Base-by-base conservation (phyloP, 176 grass and related monocot genomes). In the Metroxylon sagu region DNA sequence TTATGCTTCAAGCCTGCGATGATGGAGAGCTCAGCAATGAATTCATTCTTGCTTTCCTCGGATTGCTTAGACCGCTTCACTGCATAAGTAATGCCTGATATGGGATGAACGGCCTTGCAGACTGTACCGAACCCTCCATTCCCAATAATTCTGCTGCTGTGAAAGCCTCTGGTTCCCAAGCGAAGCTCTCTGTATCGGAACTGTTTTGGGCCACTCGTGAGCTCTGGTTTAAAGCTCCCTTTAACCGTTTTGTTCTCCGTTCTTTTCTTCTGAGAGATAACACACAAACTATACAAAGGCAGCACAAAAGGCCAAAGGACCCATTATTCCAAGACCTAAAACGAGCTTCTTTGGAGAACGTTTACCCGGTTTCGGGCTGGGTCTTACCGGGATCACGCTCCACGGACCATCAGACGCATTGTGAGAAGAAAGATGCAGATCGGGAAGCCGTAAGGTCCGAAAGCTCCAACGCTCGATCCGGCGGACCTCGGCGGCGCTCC, bases 391-490 rank as follows among this genome's bases (percentile, higher is more conserved):
- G 53, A 65, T 69, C 16, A 29, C 25, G n/a, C 64, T 65, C 28
- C 58, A 29, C 39, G 73, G 39, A 52, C 14, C 69, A 30, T 69
- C 64, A 25, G 75, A 74, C 16, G 65, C 26, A 66, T 23, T 79
- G 35, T 67, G 66, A 49, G 60, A 56, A 19, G 50, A 17, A 16
- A 59, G 76, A 21, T 75, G 51, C 30, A 66, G 50, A 43, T 25
- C 14, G 4, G 3, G 81, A 26, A 62, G 17, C 19, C 66, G 70
- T 31, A 19, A 62, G 3, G 71, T 71, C 29, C 53, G 75, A 71
- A 79, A 84, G 62, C 61, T 79, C 81, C 81, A 84, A 60, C 71
- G 75, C 39, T 75, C 65, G 76, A 84, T 27, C 55, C 55, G 19
- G 55, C 65, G 69, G 50, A 65, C 81, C 19, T 62, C n/a, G n/a